Base-by-base conservation (phyloP, 192 early-diverging fungal genomes). In the Backusella macrospora region DNA sequence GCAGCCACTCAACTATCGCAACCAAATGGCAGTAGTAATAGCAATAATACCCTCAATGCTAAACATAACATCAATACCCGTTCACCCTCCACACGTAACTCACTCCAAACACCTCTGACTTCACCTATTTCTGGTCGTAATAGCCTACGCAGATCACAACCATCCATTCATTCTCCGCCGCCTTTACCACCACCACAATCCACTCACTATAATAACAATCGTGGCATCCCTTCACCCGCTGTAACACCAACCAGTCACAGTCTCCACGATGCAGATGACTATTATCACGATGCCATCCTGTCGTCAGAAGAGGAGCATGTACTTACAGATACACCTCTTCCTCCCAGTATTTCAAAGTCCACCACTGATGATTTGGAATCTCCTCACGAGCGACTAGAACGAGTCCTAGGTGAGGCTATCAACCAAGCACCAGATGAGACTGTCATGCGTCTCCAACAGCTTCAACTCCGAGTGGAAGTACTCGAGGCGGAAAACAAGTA, bases 401-500 rank as follows among this genome's bases (percentile, higher is more conserved):
- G 71, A 14, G 70, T 73, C 3, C 18, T 76, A 0, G 79, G 74
- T 12, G 66, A 73, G 39, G 70, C 71, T n/a, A 72, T 76, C n/a
- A 16, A 70, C 0, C 65, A 63, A 34, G 78, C 74, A 5, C 74
- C 70, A 4, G 78, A 82, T 46, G 75, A 78, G 26, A 70, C 76
- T n/a, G 75, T 78, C 5, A 71, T 82, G 26, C 79, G 79, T 5
- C 59, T 89, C n/a, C 87, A 90, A 49, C 87, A 91, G 64, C 77
- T 92, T 21, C 85, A 86, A 52, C 70, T 89, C 40, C 84, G 89
- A 18, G 82, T 92, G 43, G 90, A 91, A 37, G 85, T 89, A 59
- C 83, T 91, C 8, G 87, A 92, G 66, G 89, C 90, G 0, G 90
- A 94, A 71, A 94, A 94, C 68, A 86, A 86, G 42, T 79, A 88